Base-by-base conservation (phyloP, 495 filamentous ascomycete genomes). In the Wilcoxina mikolae region DNA sequence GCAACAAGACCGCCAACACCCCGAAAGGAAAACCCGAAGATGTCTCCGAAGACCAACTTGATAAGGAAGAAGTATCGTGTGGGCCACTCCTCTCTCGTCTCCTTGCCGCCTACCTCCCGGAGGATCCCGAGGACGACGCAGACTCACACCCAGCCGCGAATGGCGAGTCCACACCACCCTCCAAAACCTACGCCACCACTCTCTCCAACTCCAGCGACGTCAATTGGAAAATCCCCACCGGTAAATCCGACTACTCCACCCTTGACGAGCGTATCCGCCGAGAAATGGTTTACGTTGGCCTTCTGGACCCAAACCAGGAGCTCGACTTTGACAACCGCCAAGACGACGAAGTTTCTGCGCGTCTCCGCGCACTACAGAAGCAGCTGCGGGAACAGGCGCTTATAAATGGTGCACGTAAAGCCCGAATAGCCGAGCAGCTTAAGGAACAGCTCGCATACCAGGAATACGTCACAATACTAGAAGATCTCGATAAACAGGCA, bases 391-490 rank as follows among this genome's bases (percentile, higher is more conserved):
- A 86, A 39, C 80, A 86, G 61, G 81, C 80, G 56, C 78, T 94
- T 42, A 68, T 83, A 60, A 96, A 96, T 69, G 90, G 88, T 44
- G 86, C 91, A 0, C 79, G 86, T 57, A 96, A 95, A 66, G 76
- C 84, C 4, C 75, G 90, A 15, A 76, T 99, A 9, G 77, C 84
- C 1, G 86, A 94, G 17, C 75, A 94, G 18, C 82, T 89, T 2
- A 82, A 86, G 59, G 90, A 93, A 66, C 78, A 85, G 58, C 86
- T 96, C 80, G 93, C 91, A 1, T 39, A 85, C 66, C 91, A 96
- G 59, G 91, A 99, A 66, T 99, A 93, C 70, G 81, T 79, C 60
- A 95, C 88, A 58, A 99, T 99, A 64, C 81, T 90, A 55, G 91
- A 99, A 62, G 91, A 96, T 67, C 80, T 99, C 23, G 91, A 99